Evolutionary conservation across 2,329 filamentous ascomycete genomes (phyloP), one percentile per base, ranked within the genome.

Genomic region (Dactylellina parvicollis): DNA sequence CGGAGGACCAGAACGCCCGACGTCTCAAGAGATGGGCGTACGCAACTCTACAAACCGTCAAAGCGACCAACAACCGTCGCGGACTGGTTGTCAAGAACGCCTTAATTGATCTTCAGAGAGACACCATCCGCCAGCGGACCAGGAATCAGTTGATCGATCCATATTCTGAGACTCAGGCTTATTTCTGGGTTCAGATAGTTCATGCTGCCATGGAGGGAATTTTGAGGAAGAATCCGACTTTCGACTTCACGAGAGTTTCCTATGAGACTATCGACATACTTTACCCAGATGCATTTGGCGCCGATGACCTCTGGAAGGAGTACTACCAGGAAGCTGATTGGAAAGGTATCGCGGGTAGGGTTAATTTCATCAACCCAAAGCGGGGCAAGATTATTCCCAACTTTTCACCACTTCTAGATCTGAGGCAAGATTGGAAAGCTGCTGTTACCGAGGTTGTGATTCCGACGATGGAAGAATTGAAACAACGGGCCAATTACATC

Each of bases 21-120:
- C 50, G 78, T 5, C 69, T 80, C 0, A 76, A 78, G 0, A 50
- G 78, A 0, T 81, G 80, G 49, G 80, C 80, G 0, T 79, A 81
- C 1, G 76, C 76, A 0, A 78, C 80, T 0, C 74, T 81, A 0
- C 77, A 80, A 57, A 78, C 75, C 42, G 76, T 64, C 26, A 69
- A 76, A 14, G 20, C 36, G 9, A 76, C 75, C 5, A 73, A 72
- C 1, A 36, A 62, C 2, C 70, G 76, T 12, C 74, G 77, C 8
- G 77, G 77, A 1, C 77, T 76, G 0, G 66, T 81, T 0, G 76
- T 80, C 12, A 75, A 75, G 12, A 69, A 75, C 8, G 74, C 73
- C 5, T 61, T 76, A 8, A 42, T 50, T 1, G 67, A 74, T 26
- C 52, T 76, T 9, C 73, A 77, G 30, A 50, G 7, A 9, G 46